Evolutionary conservation across 2,329 filamentous ascomycete species (phyloP), one percentile per base, ranked within the genome.

Genomic region (Scedosporium boydii): DNA sequence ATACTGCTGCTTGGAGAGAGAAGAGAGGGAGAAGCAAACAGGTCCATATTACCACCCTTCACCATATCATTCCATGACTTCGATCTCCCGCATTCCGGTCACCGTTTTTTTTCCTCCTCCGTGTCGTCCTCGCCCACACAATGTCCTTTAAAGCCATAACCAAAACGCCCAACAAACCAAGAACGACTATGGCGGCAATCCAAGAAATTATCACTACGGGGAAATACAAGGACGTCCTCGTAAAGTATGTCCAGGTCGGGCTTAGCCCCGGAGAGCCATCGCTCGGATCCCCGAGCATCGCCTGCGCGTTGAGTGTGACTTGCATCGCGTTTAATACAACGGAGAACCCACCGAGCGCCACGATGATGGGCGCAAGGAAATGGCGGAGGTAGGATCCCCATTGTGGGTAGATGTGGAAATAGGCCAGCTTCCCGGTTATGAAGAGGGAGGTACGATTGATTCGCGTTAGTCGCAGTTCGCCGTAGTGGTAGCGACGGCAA

Each of bases 401-500:
- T 27, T 62, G 60, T n/a, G 60, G 60, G 60, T 62, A 57, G 48
- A 62, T 62, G 51, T 62, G 60, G 60, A 56, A 62, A 18, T 62
- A 62, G 10, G 60, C 60, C 29, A 62, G 21, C 10, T 23, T 26
- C 3, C 60, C 34, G 26, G 42, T 57, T 1, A 5, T 9, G 2
- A 62, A 14, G 3, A 57, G 12, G n/a, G 48, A 16, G 9, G 51
- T 41, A 9, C 60, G 48, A 16, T 76, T 75, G 62, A 75, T 69
- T 12, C 73, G 68, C 3, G 68, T 70, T 12, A 77, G 69, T 4
- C 73, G 73, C 16, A 78, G 68, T 65, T 77, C 74, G 51, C 75
- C 75, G 62, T 72, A 76, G 29, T 67, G 51, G 64, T 73, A 77
- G 1, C 76, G 71, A 3, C 61, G 62, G 29, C 67, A 69, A 9